These are phyloP conservation scores for Symbiodinium natans DNA, from an alignment of 73 alveolate species.

Conservation along the genomic window DNA sequence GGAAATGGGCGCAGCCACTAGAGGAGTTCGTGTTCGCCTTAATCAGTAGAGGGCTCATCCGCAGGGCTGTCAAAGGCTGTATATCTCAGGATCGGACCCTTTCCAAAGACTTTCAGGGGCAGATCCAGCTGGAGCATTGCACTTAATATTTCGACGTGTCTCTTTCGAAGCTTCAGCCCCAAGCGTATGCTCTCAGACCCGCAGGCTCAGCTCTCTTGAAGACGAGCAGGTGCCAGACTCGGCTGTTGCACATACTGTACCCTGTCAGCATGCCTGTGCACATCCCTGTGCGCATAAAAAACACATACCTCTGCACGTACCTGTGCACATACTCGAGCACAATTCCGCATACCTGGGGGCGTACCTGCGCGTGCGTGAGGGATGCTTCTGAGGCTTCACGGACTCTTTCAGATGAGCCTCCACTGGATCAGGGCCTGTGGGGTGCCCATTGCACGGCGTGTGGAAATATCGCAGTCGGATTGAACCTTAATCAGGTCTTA, in stretches of 20 bases:
- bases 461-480: background rate
- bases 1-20: conserved; percentile 13
- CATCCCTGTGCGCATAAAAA: no score
- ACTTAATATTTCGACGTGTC: no score
- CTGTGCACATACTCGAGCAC: no score
- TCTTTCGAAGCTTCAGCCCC: no score
- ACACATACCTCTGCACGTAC: no score
- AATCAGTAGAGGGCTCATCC: background rate
- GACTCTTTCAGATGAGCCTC: conserved; percentile 73
- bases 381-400: conserved; percentile 81
- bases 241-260: no score
- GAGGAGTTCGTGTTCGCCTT: background rate
- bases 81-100: conserved; percentile 49
- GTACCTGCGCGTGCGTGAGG: no score
- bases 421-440: conserved; percentile 80
- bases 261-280: no score
- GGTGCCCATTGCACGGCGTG: background rate
- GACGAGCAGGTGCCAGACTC: background rate
- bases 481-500: conserved; percentile 29
- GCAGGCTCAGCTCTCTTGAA: background rate
- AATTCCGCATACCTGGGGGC: no score
- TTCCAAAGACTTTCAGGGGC: conserved; percentile 76
- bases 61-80: background rate
- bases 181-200: no score
- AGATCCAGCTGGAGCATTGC: conserved; percentile 26